Evolutionary conservation across 495 filamentous ascomycete species (phyloP), one percentile per base, ranked within the genome.

Genomic region (Cladorrhinum samala): DNA sequence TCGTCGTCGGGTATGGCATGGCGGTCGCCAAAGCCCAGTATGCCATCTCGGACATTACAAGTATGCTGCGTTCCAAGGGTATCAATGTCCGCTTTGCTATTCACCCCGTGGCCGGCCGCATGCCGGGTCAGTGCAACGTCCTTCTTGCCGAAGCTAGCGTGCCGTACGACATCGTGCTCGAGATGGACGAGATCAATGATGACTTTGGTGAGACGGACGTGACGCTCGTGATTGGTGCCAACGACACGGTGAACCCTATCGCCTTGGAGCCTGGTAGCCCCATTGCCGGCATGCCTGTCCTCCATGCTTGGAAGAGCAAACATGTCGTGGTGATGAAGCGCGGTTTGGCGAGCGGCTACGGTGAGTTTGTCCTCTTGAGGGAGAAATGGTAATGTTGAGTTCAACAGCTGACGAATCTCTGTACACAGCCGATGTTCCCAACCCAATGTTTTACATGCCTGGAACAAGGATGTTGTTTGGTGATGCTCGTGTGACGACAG

Each of bases 151-250:
- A 92, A 61, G 88, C 88, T 1, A 83, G 79, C 21, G 88, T 92
- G 25, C 86, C 86, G 4, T 92, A 92, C 62, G 87, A 91, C 60
- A 90, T 89, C 45, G 86, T 91, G 30, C 73, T 89, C 16, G 88
- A 92, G 70, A 91, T 91, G 88, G 88, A 91, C 65, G 88, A 92
- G 68, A 91, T 92, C 69, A 92, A 92, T 68, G 88, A 92, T 46
- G 87, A 91, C 65, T 92, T 92, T 68, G 60, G 72, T 33, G 84
- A 89, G 36, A 90, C 87, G 0, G 88, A 91, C 57, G 77, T 92
- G n/a, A 88, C 86, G 6, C 77, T 92, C 2, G 87, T 92, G 9
- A 92, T 92, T 58, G 88, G 88, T 3, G 87, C 88, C 9, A 92
- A 92, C 58, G 88, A 92, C 57, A 91, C 87, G 0, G 88, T 92